Conservation (phyloP, 169 alveolate species). For the Amoebophrya sp. region DNA sequence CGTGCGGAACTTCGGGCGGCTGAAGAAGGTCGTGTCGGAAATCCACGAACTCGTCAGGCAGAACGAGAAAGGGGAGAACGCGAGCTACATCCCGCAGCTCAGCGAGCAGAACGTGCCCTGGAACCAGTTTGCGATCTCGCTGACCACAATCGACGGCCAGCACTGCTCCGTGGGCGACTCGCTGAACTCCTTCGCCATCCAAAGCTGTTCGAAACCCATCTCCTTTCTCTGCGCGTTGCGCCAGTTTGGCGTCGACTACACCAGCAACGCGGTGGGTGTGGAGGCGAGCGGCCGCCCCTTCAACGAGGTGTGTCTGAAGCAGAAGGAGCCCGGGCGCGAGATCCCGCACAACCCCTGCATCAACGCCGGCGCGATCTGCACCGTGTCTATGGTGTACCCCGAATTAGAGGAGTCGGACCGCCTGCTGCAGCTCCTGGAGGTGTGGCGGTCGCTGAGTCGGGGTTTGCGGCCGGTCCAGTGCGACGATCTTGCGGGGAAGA, state of each 20-base stretch:
- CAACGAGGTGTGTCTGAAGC: background rate
- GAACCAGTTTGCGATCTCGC: background rate
- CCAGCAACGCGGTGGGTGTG: background rate
- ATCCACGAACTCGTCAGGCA: background rate
- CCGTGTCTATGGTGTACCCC: background rate
- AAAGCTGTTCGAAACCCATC: background rate
- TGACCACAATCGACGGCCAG: conserved; percentile 3
- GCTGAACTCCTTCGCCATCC: background rate
- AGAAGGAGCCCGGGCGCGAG: background rate
- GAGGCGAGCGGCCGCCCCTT: conserved; percentile 19
- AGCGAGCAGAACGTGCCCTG: background rate
- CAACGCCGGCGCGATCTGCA: conserved; percentile 1
- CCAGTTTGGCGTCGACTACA: background rate
- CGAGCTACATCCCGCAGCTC: conserved; percentile 5
- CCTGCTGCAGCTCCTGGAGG: background rate
- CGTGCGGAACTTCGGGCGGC: background rate
- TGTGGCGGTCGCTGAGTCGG: background rate
- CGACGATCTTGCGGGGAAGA: too few relatives aligned
- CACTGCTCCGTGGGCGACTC: background rate
- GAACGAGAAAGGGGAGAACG: background rate
- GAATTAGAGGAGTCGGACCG: background rate
- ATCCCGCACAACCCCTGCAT: conserved; percentile 24
- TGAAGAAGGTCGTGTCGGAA: background rate
- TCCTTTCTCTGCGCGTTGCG: background rate
- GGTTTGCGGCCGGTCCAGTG: background rate